Percentiles rank a stretch among this genome's conserved stretches.
These are phyloP conservation scores for Musa schizocarpa DNA, from an alignment of 176 grass and related monocot genomes.

Conservation along the genomic window DNA sequence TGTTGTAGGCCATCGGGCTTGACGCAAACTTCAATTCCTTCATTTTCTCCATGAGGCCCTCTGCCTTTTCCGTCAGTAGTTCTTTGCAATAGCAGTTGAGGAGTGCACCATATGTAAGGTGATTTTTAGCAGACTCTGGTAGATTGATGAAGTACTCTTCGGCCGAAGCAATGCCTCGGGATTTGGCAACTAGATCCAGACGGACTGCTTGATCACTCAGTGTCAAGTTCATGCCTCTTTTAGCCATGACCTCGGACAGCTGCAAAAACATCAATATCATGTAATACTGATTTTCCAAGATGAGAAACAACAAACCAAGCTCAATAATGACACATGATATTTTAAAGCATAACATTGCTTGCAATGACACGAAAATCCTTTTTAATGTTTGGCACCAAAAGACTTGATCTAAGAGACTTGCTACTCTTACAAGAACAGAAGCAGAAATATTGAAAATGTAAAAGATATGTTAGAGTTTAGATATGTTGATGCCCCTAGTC, in stretches of 20 bases:
- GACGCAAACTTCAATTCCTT: constrained; percentile 68
- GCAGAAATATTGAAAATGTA: neutral
- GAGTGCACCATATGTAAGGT: constrained; percentile 86
- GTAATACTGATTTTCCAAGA: neutral
- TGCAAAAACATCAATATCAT: constrained; percentile 22
- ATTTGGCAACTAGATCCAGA: constrained; percentile 76
- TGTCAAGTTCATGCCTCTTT: constrained; percentile 86
- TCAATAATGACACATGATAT: neutral
- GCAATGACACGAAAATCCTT: neutral
- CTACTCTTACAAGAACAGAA: neutral
- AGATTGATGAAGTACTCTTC: constrained; percentile 95
- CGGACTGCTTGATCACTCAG: constrained; percentile 76
- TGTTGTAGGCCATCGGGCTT: constrained; percentile 83
- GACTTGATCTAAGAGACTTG: too few species aligned
- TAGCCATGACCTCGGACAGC: constrained; percentile 74
- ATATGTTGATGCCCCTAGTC: too few species aligned
- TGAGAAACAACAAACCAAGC: neutral
- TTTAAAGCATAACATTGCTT: neutral
- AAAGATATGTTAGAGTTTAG: too few species aligned
- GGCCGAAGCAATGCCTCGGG: constrained; percentile 62
- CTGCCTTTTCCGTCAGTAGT: constrained; percentile 52
- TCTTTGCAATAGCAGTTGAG: constrained; percentile 93
- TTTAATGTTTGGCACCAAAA: neutral
- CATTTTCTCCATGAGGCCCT: constrained; percentile 82
- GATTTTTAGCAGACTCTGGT: constrained; percentile 70